Base-by-base conservation (phyloP, 176 grass and related monocot genomes). In the Calamus simplicifolius region DNA sequence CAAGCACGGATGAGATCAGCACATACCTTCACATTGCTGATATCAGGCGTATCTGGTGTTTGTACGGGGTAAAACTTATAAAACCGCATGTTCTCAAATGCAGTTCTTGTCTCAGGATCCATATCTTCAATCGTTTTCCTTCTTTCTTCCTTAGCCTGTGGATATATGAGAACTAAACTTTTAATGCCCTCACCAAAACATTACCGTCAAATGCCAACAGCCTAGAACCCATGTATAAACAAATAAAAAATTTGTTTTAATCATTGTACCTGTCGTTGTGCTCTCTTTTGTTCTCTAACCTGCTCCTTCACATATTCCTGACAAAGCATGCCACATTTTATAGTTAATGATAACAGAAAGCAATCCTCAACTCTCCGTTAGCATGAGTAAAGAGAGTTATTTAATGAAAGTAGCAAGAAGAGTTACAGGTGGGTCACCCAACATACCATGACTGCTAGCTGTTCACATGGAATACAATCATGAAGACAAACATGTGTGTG, bases 21-120 rank as follows among this genome's bases (percentile, higher is more conserved):
- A 10, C 28, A 54, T 82, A 96, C 91, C 83, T 97, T 87, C 63
- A 89, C 83, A 29, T 64, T 56, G 69, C 52, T 80, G 15, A 91
- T 80, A 53, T 97, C 87, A 67, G 92, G 92, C 56, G 80, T 85
- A 18, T 88, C 83, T 0, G 71, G 16, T 51, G 80, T 85, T 56
- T 80, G 68, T 28, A 88, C 65, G 16, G 92, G 92, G 51, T 97
- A 97, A 51, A 97, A 90, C 57, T 97, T 97, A 57, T 97, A 96
- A 48, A 97, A 85, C 51, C 59, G 65, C 54, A 97, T 90, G 17
- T 78, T 90, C 30, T 90, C 75, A 65, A 80, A 75, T 58, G 87
- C 92, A 21, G 67, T 69, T 80, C 69, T 90, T 27, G 64, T 76
- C 51, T 85, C 61, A 0, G 92, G 83, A 70, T 88, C 74, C 86